phyloP scores from a whole-genome alignment of 169 alveolate genomes.

The Cryptosporidium canis region DNA sequence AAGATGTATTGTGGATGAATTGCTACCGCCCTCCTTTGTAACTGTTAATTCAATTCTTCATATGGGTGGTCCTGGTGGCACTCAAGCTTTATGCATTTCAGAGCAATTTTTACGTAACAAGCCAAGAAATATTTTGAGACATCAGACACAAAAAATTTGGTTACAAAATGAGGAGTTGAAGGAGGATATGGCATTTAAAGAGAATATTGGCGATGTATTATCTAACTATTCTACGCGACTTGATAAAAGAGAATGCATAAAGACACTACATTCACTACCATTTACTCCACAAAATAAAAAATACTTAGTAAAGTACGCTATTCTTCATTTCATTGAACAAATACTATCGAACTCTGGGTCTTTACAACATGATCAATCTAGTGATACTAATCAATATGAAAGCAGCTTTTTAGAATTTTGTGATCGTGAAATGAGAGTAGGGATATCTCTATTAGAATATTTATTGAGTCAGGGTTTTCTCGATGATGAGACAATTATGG shows the following conservation, averaged over 20 bases:
- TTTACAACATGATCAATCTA: background rate
- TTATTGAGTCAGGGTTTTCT: conserved; percentile 58
- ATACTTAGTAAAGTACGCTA: background rate
- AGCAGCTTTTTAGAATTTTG: background rate
- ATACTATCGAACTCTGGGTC: background rate
- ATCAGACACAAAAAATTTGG: conserved; percentile 62
- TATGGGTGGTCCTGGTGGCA: conserved; percentile 72
- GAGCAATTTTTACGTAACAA: conserved; percentile 21
- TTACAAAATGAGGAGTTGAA: background rate
- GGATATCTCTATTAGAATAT: conserved; percentile 46
- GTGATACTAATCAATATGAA: background rate
- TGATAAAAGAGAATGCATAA: conserved; percentile 58
- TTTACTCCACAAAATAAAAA: background rate
- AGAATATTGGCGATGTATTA: background rate
- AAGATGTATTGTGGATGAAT: conserved; percentile 64
- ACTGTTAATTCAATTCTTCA: conserved; percentile 58
- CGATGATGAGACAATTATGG: conserved; percentile 51
- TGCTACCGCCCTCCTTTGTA: conserved; percentile 60
- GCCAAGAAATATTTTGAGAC: conserved; percentile 45
- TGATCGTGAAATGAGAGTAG: conserved; percentile 16
- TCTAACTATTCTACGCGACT: background rate
- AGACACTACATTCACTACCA: conserved; percentile 31
- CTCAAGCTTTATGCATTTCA: conserved; percentile 44
- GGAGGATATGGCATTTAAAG: background rate
- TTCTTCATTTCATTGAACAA: conserved; percentile 14